Evolutionary conservation across 2,329 filamentous ascomycete genomes (phyloP), one percentile per base, ranked within the genome.

Genomic region (Diaporthe vaccinii): DNA sequence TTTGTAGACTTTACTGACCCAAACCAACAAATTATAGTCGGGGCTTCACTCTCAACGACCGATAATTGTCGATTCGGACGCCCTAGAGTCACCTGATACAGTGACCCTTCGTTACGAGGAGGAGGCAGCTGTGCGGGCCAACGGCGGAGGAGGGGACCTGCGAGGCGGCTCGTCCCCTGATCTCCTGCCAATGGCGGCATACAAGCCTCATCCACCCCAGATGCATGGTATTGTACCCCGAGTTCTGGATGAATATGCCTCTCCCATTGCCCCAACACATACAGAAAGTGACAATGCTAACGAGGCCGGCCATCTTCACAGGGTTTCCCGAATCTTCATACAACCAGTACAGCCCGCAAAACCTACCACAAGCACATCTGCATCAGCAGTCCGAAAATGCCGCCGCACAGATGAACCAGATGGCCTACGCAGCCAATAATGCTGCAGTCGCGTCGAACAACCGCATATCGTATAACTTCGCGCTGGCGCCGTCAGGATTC

Each of bases 151-250:
- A 73, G 76, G 87, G 83, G 86, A 85, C 84, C 86, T 86, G 83
- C 84, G 84, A 81, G 86, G 87, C 88, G 91, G 88, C 85, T 91
- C 86, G 85, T 87, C 89, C 82, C 87, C 83, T 83, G 84, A 86
- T 83, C 84, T 92, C 81, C 86, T 94, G 86, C 92, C 93, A 85
- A 96, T 96, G 93, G 93, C 94, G 84, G 93, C 93, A 85, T 96
- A 95, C 89, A 98, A 97, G 86, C 86, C 91, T 75, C 91, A 93
- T 84, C 89, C 92, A 85, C 89, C 93, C 84, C 93, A 93, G 84
- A 90, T 96, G 87, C 93, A 96, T 86, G 94, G 95, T 97, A 88
- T 87, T 95, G 92, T 68, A 28, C 25, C 15, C 25, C 39, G 20
- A 41, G 28, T 55, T 58, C 57, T 53, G 14, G 31, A 34, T 31